Percentiles rank a stretch among this genome's conserved stretches.
These are phyloP conservation scores for Dactylonectria estremocensis DNA, from an alignment of 2,329 filamentous ascomycete genomes.

Conservation along the genomic window DNA sequence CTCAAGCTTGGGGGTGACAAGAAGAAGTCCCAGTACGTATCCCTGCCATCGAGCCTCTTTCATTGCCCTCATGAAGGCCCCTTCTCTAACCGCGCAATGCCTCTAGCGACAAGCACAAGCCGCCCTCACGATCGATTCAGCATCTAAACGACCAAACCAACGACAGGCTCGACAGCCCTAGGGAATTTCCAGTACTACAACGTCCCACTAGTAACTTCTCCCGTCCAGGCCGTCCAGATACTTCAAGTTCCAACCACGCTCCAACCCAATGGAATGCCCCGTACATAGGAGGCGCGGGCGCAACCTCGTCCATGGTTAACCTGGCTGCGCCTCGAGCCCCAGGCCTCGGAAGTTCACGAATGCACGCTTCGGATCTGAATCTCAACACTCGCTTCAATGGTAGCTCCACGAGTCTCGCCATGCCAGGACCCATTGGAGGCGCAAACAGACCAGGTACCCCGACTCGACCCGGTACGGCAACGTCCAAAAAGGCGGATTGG, in stretches of 20 bases:
- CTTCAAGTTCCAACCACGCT: constrained; percentile 54
- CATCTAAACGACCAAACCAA: constrained; percentile 28
- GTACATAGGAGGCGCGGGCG: constrained; percentile 54
- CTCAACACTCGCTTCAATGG: constrained; percentile 55
- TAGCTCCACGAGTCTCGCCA: constrained; percentile 54
- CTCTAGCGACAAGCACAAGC: constrained; percentile 43
- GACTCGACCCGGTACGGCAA: constrained; percentile 54
- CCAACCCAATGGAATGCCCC: constrained; percentile 52
- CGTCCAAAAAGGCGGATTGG: constrained; percentile 57
- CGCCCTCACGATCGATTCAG: constrained; percentile 33
- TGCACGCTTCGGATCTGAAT: constrained; percentile 58
- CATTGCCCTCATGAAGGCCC: background rate
- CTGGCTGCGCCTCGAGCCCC: constrained; percentile 53
- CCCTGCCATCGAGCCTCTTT: background rate
- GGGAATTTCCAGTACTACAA: constrained; percentile 40
- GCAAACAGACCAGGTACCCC: constrained; percentile 44
- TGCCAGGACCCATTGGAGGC: constrained; percentile 52
- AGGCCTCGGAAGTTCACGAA: constrained; percentile 43
- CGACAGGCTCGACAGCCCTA: constrained; percentile 9
- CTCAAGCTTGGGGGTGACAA: constrained; percentile 70
- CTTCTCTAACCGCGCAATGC: constrained; percentile 25
- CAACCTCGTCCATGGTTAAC: constrained; percentile 63
- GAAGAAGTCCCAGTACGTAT: constrained; percentile 67
- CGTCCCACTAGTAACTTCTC: constrained; percentile 55
- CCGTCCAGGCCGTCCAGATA: constrained; percentile 58